Percentiles rank a stretch among this genome's conserved stretches.
Evolutionary conservation across 805 yeast genomes (phyloP).

Genomic region (Lipomyces mesembrius): DNA sequence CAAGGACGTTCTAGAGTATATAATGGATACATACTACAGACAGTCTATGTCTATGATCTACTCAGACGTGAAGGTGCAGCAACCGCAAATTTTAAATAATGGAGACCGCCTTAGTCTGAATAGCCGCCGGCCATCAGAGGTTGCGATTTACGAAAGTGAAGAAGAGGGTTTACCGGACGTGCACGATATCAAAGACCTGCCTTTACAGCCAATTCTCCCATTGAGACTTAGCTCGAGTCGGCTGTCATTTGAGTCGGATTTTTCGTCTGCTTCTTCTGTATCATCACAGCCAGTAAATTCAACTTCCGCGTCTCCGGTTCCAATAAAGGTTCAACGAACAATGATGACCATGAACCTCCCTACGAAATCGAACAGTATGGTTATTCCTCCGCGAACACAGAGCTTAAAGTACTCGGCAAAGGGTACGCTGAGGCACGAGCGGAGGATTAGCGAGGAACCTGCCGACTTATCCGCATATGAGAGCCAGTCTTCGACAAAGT

Average conservation of each 20-base stretch:
- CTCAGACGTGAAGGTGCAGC: conserved; percentile 15
- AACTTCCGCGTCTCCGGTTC: conserved; percentile 5
- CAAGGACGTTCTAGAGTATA: conserved; percentile 20
- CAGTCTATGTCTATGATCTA: conserved; percentile 15
- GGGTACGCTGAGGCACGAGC: conserved; percentile 15
- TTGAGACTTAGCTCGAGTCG: conserved; percentile 10
- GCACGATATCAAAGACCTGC: conserved; percentile 4
- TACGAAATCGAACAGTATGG: neutral
- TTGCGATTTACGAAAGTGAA: conserved; percentile 4
- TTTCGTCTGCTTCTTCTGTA: conserved; percentile 11
- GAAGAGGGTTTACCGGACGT: neutral
- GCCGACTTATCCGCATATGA: neutral
- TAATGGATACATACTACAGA: conserved; percentile 27
- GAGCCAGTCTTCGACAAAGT: conserved; percentile 8
- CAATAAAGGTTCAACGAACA: neutral
- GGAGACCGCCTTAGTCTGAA: conserved; percentile 10
- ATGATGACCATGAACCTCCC: conserved; percentile 1
- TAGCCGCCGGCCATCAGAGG: conserved; percentile 28
- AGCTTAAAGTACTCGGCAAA: conserved; percentile 17
- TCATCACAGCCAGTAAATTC: conserved; percentile 2
- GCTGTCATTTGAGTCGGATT: conserved; percentile 15
- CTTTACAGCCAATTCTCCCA: conserved; percentile 9
- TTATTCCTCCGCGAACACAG: conserved; percentile 16
- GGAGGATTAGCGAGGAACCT: conserved; percentile 29
- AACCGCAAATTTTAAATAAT: neutral